Percentiles rank a stretch among this genome's conserved stretches.
These are phyloP conservation scores for Lactarius sp. DNA, from an alignment of 768 basidiomycete species.

Conservation along the genomic window DNA sequence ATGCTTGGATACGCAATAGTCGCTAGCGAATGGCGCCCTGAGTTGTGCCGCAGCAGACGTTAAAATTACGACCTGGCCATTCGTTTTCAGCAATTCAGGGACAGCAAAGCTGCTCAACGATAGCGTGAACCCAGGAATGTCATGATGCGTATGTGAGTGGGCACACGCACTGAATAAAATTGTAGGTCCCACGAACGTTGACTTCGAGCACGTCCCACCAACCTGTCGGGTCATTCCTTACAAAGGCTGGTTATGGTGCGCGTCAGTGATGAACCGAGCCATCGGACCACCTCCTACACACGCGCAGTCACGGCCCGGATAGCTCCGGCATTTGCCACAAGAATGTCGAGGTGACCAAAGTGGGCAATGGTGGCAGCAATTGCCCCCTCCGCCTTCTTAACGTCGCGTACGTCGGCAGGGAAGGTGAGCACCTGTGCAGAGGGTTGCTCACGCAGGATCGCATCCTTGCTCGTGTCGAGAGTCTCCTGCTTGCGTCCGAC, in stretches of 20 bases:
- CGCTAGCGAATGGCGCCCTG: slow-evolving; percentile 2
- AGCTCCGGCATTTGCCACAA: slow-evolving; percentile 14
- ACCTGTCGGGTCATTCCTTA: background rate
- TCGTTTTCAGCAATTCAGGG: slow-evolving; percentile 11
- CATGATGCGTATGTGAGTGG: background rate
- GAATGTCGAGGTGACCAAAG: slow-evolving; percentile 16
- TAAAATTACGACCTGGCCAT: slow-evolving; percentile 1
- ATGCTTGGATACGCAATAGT: slow-evolving; percentile 16
- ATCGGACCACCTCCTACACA: background rate
- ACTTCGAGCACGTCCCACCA: slow-evolving; percentile 20
- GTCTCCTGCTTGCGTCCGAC: too few relatives aligned
- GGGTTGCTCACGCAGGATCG: too few relatives aligned
- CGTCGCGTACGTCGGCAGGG: too few relatives aligned
- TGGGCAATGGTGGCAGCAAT: slow-evolving; percentile 1
- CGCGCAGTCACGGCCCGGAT: background rate
- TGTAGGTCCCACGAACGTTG: slow-evolving; percentile 19
- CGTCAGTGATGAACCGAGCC: background rate
- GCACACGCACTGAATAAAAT: slow-evolving; percentile 6
- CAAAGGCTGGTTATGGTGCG: background rate
- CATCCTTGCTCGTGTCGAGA: too few relatives aligned
- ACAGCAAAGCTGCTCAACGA: background rate
- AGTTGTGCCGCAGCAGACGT: background rate
- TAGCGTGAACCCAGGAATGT: too few relatives aligned
- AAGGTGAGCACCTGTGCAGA: too few relatives aligned
- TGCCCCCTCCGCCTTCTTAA: background rate